phyloP scores from a whole-genome alignment of 345 rosid species.

The Firmiana major region DNA sequence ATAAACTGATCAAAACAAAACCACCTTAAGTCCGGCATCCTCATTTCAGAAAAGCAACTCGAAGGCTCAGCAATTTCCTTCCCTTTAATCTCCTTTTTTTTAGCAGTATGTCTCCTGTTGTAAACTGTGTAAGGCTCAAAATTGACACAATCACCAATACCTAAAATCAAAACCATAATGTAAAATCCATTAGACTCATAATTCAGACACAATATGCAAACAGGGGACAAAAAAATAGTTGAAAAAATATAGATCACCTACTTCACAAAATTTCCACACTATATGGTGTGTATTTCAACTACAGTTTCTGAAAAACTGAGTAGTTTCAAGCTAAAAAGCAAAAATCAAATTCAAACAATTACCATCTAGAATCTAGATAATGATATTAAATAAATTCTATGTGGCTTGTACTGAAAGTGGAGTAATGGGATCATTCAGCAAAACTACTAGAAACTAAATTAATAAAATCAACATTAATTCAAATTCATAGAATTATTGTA shows the following conservation, averaged over 20 bases:
- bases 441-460: background rate
- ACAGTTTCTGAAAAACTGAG: no score
- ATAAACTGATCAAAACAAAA: background rate
- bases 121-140: conserved; percentile 7
- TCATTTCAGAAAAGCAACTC: background rate
- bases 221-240: background rate
- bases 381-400: background rate
- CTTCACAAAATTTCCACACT: background rate
- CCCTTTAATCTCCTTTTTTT: background rate
- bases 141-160: background rate
- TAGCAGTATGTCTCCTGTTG: background rate
- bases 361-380: background rate
- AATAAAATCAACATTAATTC: background rate
- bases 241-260: background rate
- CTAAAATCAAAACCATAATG: background rate
- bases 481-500: background rate
- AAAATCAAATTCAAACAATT: background rate
- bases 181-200: background rate
- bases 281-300: background rate
- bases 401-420: background rate
- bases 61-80: background rate
- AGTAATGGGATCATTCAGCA: background rate
- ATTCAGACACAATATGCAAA: background rate
- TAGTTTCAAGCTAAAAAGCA: background rate
- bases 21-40: background rate